Conservation (phyloP, 2,329 filamentous ascomycete species). For the Trichoderma atrobrunneum region DNA sequence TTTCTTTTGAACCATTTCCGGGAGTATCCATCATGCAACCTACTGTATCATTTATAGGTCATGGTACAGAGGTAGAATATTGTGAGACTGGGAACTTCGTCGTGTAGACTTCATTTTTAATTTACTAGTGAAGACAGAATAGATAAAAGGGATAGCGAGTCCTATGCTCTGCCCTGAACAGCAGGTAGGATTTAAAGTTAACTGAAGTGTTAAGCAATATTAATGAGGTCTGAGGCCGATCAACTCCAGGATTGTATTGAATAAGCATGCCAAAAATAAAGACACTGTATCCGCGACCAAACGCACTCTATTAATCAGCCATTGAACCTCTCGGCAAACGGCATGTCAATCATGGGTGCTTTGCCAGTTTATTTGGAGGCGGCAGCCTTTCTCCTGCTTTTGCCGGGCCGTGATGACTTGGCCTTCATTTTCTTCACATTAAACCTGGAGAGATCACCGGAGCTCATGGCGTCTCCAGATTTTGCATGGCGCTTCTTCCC, state of each 20-base stretch:
- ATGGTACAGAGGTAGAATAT: neutral
- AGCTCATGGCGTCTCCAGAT: conserved; percentile 83
- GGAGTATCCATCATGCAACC: neutral
- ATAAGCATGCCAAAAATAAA: neutral
- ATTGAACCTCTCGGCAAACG: neutral
- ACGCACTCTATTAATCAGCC: neutral
- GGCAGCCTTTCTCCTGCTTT: conserved; percentile 49
- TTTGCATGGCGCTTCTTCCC: conserved; percentile 92
- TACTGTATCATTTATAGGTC: neutral
- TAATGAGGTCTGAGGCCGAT: neutral
- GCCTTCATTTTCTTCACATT: conserved; percentile 81
- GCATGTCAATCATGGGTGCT: neutral
- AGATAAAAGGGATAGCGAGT: neutral
- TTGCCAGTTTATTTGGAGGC: conserved; percentile 25
- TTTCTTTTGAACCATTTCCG: neutral
- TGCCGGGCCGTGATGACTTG: conserved; percentile 48
- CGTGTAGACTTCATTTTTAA: neutral
- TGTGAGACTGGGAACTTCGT: neutral
- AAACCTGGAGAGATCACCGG: conserved; percentile 76
- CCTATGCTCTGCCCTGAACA: neutral
- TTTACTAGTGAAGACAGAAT: neutral
- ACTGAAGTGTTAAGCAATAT: neutral
- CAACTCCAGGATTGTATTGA: neutral
- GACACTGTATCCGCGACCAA: neutral
- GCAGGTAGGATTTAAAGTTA: neutral